Base-by-base conservation (phyloP, 176 grass and related monocot species). In the Pontederia paniculata region DNA sequence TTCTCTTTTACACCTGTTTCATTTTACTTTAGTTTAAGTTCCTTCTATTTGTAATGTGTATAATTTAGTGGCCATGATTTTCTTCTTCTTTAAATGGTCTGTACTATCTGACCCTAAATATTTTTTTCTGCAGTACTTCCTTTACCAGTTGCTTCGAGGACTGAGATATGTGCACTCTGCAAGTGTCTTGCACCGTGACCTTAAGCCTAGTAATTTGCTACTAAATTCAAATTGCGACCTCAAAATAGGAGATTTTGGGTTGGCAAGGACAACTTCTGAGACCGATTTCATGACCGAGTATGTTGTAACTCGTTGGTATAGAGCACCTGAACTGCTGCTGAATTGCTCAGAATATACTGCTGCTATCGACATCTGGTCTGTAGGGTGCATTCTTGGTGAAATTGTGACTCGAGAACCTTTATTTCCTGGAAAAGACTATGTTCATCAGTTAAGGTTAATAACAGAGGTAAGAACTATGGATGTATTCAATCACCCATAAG, bases 361-460 rank as follows among this genome's bases (percentile, higher is more conserved):
- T 50, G 61, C 61, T 47, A 64, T 64, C 23, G 61, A 64, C 45
- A 64, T 64, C 15, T 64, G 61, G 61, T 64, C 61, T 10, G 61
- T 64, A 17, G 61, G 61, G 45, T 64, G 61, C 45, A 64, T 64
- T 48, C 45, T 64, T 49, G 61, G 45, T 50, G 61, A 64, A 50
- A 64, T 64, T 17, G 45, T 49, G 11, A 49, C 43, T 23, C 44
- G 61, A 20, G 21, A 64, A 48, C 61, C 61, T 48, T 25, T 64
- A 44, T 64, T 64, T 64, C 61, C 61, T 28, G 61, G 61, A 20
- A 64, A 44, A 50, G 61, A 64, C 45, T 64, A 64, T 64, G 61
- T 64, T 45, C 61, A 64, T 49, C 61, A 64, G 20, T 21, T 64
- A 64, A 50, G 45, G 61, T 7, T 64, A 23, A 64, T 64, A 44